Evolutionary conservation across 805 yeast genomes (phyloP).

Genomic region (Pichia ethanolica): DNA sequence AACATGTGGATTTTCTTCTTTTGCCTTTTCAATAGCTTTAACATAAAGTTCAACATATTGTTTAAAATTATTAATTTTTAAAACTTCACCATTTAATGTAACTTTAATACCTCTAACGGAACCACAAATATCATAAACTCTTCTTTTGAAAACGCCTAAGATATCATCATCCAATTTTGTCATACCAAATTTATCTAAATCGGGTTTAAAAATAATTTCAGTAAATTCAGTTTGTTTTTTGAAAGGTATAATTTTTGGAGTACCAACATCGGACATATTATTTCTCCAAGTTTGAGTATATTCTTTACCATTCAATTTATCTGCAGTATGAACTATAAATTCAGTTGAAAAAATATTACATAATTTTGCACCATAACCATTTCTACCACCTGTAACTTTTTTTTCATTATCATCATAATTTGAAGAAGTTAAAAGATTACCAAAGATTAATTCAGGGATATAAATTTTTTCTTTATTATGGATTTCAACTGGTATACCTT

Average conservation of each 20-base stretch:
- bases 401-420: constrained; percentile 93
- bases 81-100: constrained; percentile 62
- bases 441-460: constrained; percentile 94
- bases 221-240: constrained; percentile 71
- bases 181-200: constrained; percentile 79
- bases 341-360: constrained; percentile 93
- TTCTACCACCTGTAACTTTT: constrained; percentile 97
- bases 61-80: constrained; percentile 71
- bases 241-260: constrained; percentile 61
- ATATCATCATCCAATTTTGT: constrained; percentile 74
- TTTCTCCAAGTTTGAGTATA: constrained; percentile 82
- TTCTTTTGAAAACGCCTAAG: constrained; percentile 76
- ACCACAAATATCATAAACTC: constrained; percentile 94
- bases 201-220: constrained; percentile 82
- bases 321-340: constrained; percentile 85
- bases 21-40: constrained; percentile 55
- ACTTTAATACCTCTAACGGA: constrained; percentile 80
- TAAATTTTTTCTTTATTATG: constrained; percentile 88
- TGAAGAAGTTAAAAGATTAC: constrained; percentile 88
- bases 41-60: constrained; percentile 85
- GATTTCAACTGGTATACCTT: constrained; percentile 90
- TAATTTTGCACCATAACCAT: constrained; percentile 95
- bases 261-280: constrained; percentile 74
- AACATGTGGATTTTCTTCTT: constrained; percentile 25
- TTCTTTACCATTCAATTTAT: constrained; percentile 48